Evolutionary conservation across 495 filamentous ascomycete species (phyloP), one percentile per base, ranked within the genome.

Genomic region (Neurospora africana): DNA sequence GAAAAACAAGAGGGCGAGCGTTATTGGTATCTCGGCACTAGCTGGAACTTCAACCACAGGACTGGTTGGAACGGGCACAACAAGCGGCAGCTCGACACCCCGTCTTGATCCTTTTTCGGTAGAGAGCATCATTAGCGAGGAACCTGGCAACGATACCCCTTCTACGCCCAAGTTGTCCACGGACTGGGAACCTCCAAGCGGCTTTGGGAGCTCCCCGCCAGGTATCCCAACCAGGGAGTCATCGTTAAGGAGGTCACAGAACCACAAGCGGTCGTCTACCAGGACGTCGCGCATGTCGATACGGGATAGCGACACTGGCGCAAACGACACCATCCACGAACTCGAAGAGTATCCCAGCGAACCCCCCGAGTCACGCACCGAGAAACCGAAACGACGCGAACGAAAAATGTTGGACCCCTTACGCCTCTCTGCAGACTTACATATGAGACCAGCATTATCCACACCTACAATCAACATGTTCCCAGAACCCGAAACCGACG

Each of bases 141-240:
- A 87, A 74, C 80, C 82, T 13, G 71, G 76, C 67, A 69, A 36
- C 71, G 81, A 82, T 41, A 78, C 77, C 8, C 80, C 80, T 30
- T 76, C 75, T 41, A 73, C 30, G 13, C 41, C 70, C 27, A 65
- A 19, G 53, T 33, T 65, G 27, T 17, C 44, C 0, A 43, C 67
- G 35, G 36, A 61, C 27, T 39, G 61, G 68, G 27, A 19, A 38
- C 9, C 30, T 68, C 33, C 39, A 47, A 67, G 61, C 70, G 61
- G 39, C 70, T 43, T 69, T 39, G 44, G 79, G 15, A 65, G 53
- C 53, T 65, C 53, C 13, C 53, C 81, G 68, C 86, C 79, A 73
- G 79, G 86, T 11, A 91, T 93, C 68, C 91, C 91, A 6, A 83
- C 86, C 5, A 84, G 90, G 70, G 90, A 92, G 68, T 92, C 90